Percentiles rank a stretch among this genome's conserved stretches.
Evolutionary conservation across 148 eudicot genomes (phyloP).

Genomic region (Vaccinium corymbosum): DNA sequence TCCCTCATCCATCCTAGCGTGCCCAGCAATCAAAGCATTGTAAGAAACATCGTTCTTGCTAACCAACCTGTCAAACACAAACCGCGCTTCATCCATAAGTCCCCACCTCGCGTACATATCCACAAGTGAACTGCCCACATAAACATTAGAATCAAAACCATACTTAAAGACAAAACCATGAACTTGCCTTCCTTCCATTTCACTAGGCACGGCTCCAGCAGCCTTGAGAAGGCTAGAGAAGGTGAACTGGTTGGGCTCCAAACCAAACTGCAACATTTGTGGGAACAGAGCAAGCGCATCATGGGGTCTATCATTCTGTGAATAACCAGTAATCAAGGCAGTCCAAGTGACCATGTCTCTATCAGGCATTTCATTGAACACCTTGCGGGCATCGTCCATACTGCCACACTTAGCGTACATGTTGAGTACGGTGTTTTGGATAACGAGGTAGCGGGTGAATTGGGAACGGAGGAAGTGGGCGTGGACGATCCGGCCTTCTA

Average conservation of each 20-base stretch:
- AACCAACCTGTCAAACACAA: constrained; percentile 12
- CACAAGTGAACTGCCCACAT: constrained; percentile 21
- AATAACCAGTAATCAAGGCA: constrained; percentile 19
- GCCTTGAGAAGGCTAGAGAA: constrained; percentile 24
- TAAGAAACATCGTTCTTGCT: constrained; percentile 23
- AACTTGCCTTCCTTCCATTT: constrained; percentile 20
- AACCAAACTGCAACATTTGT: constrained; percentile 17
- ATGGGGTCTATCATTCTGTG: constrained; percentile 15
- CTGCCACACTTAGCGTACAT: constrained; percentile 18
- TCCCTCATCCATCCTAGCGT: constrained; percentile 21
- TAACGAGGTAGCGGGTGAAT: constrained; percentile 11
- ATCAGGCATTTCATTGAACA: constrained; percentile 17
- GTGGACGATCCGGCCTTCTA: constrained; percentile 18
- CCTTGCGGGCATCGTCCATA: constrained; percentile 14
- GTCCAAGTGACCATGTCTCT: constrained; percentile 22
- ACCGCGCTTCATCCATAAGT: constrained; percentile 14
- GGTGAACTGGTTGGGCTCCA: constrained; percentile 20
- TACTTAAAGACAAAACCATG: constrained; percentile 12
- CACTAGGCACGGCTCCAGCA: constrained; percentile 19
- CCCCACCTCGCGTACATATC: constrained; percentile 26
- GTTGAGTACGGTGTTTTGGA: constrained; percentile 17
- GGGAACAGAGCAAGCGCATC: constrained; percentile 20
- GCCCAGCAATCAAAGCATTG: constrained; percentile 23
- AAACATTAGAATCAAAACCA: constrained; percentile 21
- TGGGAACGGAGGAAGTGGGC: constrained; percentile 16